Evolutionary conservation across 2,329 filamentous ascomycete species (phyloP).

Genomic region (Ceratocystis alfenasii): DNA sequence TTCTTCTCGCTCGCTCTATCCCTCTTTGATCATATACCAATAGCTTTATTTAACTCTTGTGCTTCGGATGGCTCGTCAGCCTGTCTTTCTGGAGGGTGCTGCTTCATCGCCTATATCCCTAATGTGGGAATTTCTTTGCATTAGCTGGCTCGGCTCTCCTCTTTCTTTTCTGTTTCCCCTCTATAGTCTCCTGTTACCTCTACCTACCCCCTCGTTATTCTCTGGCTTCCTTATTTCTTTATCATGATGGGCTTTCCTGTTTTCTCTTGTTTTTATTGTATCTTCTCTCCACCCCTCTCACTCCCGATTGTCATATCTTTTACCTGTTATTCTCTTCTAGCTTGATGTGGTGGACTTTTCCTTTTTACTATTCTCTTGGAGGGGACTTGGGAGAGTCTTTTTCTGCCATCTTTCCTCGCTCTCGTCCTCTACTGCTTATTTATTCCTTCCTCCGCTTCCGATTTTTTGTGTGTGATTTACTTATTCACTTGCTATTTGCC

Average conservation of each 20-base stretch:
- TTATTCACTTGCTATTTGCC: not conserved
- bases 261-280: slow-evolving; percentile 16
- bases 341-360: slow-evolving; percentile 25
- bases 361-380: not conserved
- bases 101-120: not conserved
- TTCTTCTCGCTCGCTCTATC: slow-evolving; percentile 11
- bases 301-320: slow-evolving; percentile 22
- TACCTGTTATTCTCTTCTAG: slow-evolving; percentile 22
- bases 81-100: not conserved
- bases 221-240: slow-evolving; percentile 13
- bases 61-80: not conserved
- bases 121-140: not conserved
- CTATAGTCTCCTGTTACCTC: not conserved
- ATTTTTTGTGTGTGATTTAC: slow-evolving; percentile 19
- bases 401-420: not conserved
- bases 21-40: slow-evolving; percentile 7
- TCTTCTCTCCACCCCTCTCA: slow-evolving; percentile 3
- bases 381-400: not conserved
- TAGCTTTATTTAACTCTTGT: slow-evolving; percentile 12
- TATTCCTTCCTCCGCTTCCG: slow-evolving; percentile 1
- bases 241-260: slow-evolving; percentile 17
- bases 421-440: not conserved
- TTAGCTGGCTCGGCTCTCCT: not conserved
- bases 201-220: not conserved
- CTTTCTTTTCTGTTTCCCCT: not conserved